These are phyloP conservation scores for Ustilago shanxiensis DNA, from an alignment of 1,284 basidiomycete genomes.

Conservation along the genomic window DNA sequence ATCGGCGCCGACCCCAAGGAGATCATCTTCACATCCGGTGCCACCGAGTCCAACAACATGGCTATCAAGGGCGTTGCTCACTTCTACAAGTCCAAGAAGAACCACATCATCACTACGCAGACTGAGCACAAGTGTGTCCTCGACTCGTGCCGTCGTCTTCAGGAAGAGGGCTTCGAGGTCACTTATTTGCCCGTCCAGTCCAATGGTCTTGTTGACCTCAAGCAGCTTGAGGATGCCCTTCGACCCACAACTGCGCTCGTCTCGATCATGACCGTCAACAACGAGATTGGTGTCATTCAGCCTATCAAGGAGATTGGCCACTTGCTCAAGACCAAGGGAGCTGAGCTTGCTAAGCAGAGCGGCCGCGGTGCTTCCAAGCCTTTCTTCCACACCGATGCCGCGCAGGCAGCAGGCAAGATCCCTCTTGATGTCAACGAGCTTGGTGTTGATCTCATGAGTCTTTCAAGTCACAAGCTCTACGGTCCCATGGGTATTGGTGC, in stretches of 20 bases:
- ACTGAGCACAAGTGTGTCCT: conserved; percentile 98
- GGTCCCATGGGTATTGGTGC: conserved; percentile 98
- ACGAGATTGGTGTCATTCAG: conserved; percentile 99
- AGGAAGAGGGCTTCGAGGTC: conserved; percentile 96
- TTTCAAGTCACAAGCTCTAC: conserved; percentile 98
- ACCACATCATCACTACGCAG: conserved; percentile 75
- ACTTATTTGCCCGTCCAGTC: conserved; percentile 94
- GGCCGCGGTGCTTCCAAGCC: conserved; percentile 74
- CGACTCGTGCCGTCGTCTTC: conserved; percentile 94
- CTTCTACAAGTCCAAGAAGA: conserved; percentile 74
- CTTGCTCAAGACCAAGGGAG: conserved; percentile 74
- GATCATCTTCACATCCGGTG: conserved; percentile 96
- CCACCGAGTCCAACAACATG: conserved; percentile 99
- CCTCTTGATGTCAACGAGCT: conserved; percentile 87
- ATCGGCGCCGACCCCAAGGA: conserved; percentile 96
- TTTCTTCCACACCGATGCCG: conserved; percentile 97
- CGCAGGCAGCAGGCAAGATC: conserved; percentile 85
- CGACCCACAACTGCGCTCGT: conserved; percentile 86
- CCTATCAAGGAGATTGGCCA: conserved; percentile 95
- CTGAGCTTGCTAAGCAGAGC: conserved; percentile 78
- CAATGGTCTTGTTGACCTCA: conserved; percentile 85
- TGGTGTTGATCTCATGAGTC: conserved; percentile 94
- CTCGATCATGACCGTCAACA: conserved; percentile 99
- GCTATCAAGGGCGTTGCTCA: conserved; percentile 95
- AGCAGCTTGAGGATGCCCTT: conserved; percentile 83